Percentiles rank a stretch among this genome's conserved stretches.
phyloP scores from a whole-genome alignment of 345 rosid genomes.

The Mangifera indica region DNA sequence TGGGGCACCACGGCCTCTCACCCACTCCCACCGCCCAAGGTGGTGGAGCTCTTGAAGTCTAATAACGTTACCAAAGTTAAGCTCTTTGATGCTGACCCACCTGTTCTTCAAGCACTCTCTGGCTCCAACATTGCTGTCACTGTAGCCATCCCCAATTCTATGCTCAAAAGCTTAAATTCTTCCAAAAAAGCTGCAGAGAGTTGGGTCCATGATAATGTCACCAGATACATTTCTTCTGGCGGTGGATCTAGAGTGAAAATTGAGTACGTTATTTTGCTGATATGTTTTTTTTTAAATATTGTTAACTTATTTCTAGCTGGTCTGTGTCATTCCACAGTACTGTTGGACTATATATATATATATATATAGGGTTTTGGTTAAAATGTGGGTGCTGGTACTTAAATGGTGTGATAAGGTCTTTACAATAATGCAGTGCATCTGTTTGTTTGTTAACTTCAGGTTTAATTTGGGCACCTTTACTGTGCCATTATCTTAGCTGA shows the following conservation, averaged over 20 bases:
- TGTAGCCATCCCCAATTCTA: constrained; percentile 62
- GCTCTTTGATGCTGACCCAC: constrained; percentile 81
- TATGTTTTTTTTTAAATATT: not conserved
- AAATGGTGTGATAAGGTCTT: not conserved
- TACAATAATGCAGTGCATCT: not conserved
- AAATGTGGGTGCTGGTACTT: constrained; percentile 1
- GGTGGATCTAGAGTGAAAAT: constrained; percentile 54
- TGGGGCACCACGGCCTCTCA: constrained; percentile 86
- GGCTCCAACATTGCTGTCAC: constrained; percentile 69
- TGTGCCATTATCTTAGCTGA: not conserved
- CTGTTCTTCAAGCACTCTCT: constrained; percentile 66
- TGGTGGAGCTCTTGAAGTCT: constrained; percentile 81
- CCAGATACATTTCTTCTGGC: constrained; percentile 66
- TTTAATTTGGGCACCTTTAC: not conserved
- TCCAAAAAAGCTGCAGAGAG: constrained; percentile 67
- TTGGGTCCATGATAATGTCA: constrained; percentile 97
- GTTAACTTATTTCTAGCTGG: not conserved
- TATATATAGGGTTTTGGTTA: constrained; percentile 14
- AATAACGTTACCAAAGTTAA: constrained; percentile 68
- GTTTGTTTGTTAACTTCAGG: not conserved
- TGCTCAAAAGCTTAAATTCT: constrained; percentile 67
- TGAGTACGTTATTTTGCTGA: constrained; percentile 50
- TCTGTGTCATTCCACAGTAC: too few species aligned
- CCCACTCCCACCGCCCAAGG: constrained; percentile 72
- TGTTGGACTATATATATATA: not conserved